Evolutionary conservation across 2,329 filamentous ascomycete genomes (phyloP).

Genomic region (Phoma herbarum): DNA sequence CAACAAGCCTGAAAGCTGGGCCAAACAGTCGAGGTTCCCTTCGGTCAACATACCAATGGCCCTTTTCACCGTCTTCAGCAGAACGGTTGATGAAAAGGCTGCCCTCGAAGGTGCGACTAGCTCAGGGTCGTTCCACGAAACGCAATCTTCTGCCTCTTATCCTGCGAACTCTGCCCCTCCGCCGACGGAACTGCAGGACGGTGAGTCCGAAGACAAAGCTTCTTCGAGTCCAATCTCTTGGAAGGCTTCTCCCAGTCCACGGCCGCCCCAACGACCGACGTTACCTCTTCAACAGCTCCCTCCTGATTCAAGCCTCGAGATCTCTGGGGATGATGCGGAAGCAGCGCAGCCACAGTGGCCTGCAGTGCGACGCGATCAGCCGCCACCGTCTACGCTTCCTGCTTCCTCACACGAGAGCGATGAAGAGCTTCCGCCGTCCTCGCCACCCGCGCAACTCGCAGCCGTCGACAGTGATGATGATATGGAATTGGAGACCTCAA

Average conservation of each 20-base stretch:
- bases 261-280: constrained; percentile 28
- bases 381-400: constrained; percentile 3
- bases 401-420: constrained; percentile 26
- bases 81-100: constrained; percentile 31
- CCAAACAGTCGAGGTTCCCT: constrained; percentile 47
- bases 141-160: constrained; percentile 27
- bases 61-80: constrained; percentile 36
- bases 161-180: constrained; percentile 11
- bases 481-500: constrained; percentile 40
- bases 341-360: neutral
- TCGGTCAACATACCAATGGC: constrained; percentile 51
- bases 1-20: constrained; percentile 52
- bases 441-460: constrained; percentile 22
- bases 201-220: constrained; percentile 17
- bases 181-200: constrained; percentile 6
- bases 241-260: constrained; percentile 27
- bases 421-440: constrained; percentile 25
- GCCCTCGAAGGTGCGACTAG: constrained; percentile 18
- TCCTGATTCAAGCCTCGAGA: constrained; percentile 43
- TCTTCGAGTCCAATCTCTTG: constrained; percentile 32
- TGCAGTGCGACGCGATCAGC: neutral
- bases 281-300: constrained; percentile 29
- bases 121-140: constrained; percentile 22
- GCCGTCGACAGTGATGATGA: constrained; percentile 35
- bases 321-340: neutral